phyloP scores from a whole-genome alignment of 2,329 filamentous ascomycete genomes.

The Ophiostoma triangulosporum region DNA sequence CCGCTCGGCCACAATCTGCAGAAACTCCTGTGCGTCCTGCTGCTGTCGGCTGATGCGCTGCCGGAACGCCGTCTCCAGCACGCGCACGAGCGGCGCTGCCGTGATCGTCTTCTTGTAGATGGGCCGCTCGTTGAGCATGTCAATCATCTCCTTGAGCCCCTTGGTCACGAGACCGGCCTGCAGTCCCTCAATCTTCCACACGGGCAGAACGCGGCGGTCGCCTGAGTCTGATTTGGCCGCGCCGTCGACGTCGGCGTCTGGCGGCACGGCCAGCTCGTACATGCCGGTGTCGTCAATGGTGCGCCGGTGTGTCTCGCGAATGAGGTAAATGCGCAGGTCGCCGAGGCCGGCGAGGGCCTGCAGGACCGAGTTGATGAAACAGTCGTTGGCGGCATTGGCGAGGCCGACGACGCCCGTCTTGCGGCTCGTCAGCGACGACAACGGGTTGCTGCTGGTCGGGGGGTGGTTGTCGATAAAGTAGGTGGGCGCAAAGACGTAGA shows the following conservation, averaged over 20 bases:
- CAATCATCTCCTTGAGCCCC: slow-evolving; percentile 83
- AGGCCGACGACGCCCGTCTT: slow-evolving; percentile 85
- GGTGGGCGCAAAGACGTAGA: slow-evolving; percentile 97
- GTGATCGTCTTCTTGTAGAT: slow-evolving; percentile 91
- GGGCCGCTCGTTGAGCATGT: slow-evolving; percentile 83
- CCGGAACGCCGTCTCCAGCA: slow-evolving; percentile 73
- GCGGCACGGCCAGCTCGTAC: slow-evolving; percentile 50
- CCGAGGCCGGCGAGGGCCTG: slow-evolving; percentile 84
- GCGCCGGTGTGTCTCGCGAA: slow-evolving; percentile 77
- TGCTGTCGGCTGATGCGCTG: slow-evolving; percentile 88
- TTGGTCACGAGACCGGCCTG: slow-evolving; percentile 74
- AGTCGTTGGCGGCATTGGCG: slow-evolving; percentile 84
- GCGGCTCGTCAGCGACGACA: slow-evolving; percentile 27
- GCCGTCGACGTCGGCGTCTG: slow-evolving; percentile 16
- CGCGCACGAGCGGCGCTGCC: slow-evolving; percentile 68
- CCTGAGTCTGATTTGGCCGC: neutral
- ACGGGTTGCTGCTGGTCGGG: slow-evolving; percentile 31
- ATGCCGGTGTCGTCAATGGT: slow-evolving; percentile 64
- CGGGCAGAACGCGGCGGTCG: slow-evolving; percentile 25
- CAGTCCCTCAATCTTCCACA: slow-evolving; percentile 52
- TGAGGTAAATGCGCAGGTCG: slow-evolving; percentile 81
- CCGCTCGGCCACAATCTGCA: slow-evolving; percentile 85
- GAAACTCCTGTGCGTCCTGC: slow-evolving; percentile 93
- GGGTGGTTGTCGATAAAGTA: slow-evolving; percentile 86
- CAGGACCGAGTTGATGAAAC: slow-evolving; percentile 91